Base-by-base conservation (phyloP, 2,329 filamentous ascomycete genomes). In the Penicillium sp. region DNA sequence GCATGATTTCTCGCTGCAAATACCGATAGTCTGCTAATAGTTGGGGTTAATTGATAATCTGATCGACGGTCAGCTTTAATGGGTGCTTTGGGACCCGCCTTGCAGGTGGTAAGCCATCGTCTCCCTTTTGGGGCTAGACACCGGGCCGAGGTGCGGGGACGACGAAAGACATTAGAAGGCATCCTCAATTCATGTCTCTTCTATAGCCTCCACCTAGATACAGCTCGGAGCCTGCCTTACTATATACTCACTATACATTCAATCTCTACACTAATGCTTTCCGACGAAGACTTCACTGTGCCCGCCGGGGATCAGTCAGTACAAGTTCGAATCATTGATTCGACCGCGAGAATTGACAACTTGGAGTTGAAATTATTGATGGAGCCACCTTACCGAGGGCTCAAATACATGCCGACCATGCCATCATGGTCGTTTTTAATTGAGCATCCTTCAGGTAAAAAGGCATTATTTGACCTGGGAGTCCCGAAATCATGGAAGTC, bases 401-500 rank as follows among this genome's bases (percentile, higher is more conserved):
- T 53, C 13, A 1, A 31, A 0, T 36, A 45, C 18, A 51, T 54
- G 47, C 28, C 45, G 7, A 13, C 26, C 0, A 21, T 58, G 29
- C 51, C 53, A 6, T 16, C 52, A 9, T 62, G 54, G 55, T 64
- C 56, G 2, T 63, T 68, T 24, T 49, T 68, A 0, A 39, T 66
- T 4, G 61, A 66, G 23, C 56, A 58, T 43, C 65, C 70, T 0
- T 70, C 70, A 2, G 68, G 68, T 6, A 70, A 72, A 39, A 70
- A 68, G 21, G 60, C 78, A 1, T 62, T 81, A 3, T 80, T 79
- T 56, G 78, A 81, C 51, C 69, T 81, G 0, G 76, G 75, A 1
- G 67, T 76, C 6, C 68, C 74, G 5, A 78, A 78, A 57, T 76
- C 82, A 58, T 74, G 64, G 57, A 58, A 76, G 16, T 75, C 74